Base-by-base conservation (phyloP, 1,284 basidiomycete species). In the Sanguinoderma infundibulare region DNA sequence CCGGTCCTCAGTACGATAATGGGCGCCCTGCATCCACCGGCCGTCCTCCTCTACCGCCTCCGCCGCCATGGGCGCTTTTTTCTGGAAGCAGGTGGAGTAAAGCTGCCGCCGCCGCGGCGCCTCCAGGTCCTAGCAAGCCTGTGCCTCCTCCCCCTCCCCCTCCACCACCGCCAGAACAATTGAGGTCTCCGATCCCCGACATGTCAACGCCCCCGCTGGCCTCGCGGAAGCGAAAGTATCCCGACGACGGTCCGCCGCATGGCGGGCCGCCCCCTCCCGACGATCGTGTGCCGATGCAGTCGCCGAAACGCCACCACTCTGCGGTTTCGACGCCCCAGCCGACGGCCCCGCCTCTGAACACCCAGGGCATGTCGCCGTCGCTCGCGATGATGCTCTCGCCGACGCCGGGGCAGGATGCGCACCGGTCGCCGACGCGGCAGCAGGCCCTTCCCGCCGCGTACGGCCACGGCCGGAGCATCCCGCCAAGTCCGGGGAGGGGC, bases 51-150 rank as follows among this genome's bases (percentile, higher is more conserved):
- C 74, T 81, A 42, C 83, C 82, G 3, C 85, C 89, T 0, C 86
- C 86, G 0, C 87, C 88, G n/a, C 87, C 88, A 2, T 90, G 89
- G 89, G 87, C 86, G 17, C 76, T 82, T 55, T 84, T 64, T 22
- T 87, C 83, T 79, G 80, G 65, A 15, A 87, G 83, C 80, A 80
- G 61, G 76, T 75, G 65, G 72, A 74, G 69, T 59, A 71, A 61
- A 54, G 74, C 74, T 26, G 73, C 72, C 0, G 72, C 71, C 5
- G 69, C 73, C 20, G 64, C 75, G 46, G 70, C 67, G 20, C 67
- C 75, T 24, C 69, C 73, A 1, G 62, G 72, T 6, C 64, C 72
- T 15, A 64, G 71, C 6, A 59, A 58, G 26, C 32, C 56, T 3
- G 46, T 59, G 40, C 60, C 59, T 39, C 57, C 53, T 1, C 54